A percentile compares a stretch with the other conserved stretches of the same genome.
Evolutionary conservation across 441 rosid genomes (phyloP).

Genomic region (Erysimum pusillum): DNA sequence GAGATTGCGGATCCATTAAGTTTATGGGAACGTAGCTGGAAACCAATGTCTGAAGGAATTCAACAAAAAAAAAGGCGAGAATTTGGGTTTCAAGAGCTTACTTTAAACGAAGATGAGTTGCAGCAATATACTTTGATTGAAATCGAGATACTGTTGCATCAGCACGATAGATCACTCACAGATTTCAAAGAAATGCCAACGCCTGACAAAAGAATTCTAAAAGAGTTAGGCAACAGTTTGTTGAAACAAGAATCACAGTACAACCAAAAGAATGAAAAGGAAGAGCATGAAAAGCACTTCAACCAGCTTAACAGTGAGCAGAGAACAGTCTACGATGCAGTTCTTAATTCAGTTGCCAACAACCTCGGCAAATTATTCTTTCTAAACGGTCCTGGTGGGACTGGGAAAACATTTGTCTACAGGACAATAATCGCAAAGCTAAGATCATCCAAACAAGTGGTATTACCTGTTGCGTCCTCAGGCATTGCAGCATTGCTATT

Average conservation of each 20-base stretch:
- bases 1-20: not conserved
- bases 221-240: not conserved
- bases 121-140: not conserved
- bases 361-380: not conserved
- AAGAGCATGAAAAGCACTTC: not conserved
- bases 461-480: not conserved
- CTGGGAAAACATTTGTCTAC: not conserved
- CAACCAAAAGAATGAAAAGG: not conserved
- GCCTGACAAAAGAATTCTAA: not conserved
- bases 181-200: not conserved
- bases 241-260: not conserved
- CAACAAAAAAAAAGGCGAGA: not conserved
- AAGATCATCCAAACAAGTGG: not conserved
- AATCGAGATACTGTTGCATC: not conserved
- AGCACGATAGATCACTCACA: not conserved
- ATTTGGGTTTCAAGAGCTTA: not conserved
- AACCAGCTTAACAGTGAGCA: not conserved
- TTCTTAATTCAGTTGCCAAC: not conserved
- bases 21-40: conserved; percentile 5
- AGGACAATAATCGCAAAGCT: not conserved
- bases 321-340: not conserved
- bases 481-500: not conserved
- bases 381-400: not conserved
- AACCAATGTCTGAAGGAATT: not conserved
- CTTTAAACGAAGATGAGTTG: not conserved